phyloP scores from a whole-genome alignment of 2,329 filamentous ascomycete species.

The Paracoccidioides brasiliensis region DNA sequence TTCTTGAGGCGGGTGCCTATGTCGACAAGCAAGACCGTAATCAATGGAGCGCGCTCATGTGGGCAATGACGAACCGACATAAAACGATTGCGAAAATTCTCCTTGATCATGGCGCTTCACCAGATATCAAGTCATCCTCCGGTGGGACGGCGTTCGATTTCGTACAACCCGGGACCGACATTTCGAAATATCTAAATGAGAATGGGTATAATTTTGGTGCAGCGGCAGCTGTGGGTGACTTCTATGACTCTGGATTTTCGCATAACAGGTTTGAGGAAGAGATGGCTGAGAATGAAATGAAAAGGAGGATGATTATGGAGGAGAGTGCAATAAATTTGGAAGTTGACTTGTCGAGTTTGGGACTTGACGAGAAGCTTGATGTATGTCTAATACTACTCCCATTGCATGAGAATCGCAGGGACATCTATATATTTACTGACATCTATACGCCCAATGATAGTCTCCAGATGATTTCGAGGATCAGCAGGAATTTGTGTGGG shows the following conservation, averaged over 20 bases:
- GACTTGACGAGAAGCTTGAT: constrained; percentile 90
- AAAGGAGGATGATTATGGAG: constrained; percentile 90
- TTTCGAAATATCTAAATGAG: constrained; percentile 88
- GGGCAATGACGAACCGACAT: constrained; percentile 98
- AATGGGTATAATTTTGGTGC: constrained; percentile 62
- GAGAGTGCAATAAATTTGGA: constrained; percentile 95
- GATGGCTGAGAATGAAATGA: constrained; percentile 90
- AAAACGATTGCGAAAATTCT: constrained; percentile 89
- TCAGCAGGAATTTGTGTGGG: constrained; percentile 91
- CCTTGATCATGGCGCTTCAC: constrained; percentile 86
- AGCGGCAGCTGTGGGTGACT: constrained; percentile 54
- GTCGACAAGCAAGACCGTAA: constrained; percentile 93
- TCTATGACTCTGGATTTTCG: constrained; percentile 82
- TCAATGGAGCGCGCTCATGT: constrained; percentile 97
- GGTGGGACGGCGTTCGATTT: constrained; percentile 94
- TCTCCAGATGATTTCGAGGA: constrained; percentile 70
- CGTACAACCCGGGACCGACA: constrained; percentile 86
- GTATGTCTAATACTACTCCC: constrained; percentile 34
- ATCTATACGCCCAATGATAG: constrained; percentile 9
- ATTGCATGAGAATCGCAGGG: neutral
- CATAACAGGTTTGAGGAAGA: constrained; percentile 95
- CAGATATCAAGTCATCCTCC: constrained; percentile 86
- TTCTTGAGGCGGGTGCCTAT: constrained; percentile 73
- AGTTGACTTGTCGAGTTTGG: constrained; percentile 88
- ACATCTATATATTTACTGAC: constrained; percentile 3